A percentile compares a stretch with the other conserved stretches of the same genome.
Evolutionary conservation across 768 basidiomycete genomes (phyloP).

Genomic region (Lyophyllum semitale): DNA sequence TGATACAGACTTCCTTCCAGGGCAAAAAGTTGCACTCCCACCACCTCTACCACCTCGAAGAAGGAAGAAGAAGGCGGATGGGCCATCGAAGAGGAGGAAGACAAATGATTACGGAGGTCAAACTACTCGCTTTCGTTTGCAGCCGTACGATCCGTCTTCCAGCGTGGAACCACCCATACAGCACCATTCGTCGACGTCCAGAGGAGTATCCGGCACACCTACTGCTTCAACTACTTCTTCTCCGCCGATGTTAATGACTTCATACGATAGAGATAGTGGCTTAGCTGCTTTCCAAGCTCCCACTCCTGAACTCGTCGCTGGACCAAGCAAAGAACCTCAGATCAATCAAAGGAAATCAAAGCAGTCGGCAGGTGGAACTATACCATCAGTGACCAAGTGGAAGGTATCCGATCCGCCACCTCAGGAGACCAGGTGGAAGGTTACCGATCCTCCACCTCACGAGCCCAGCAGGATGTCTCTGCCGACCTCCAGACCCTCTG

Average conservation of each 20-base stretch:
- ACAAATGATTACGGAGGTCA: slow-evolving; percentile 45
- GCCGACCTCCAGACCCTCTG: background rate
- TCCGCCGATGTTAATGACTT: background rate
- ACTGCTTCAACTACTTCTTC: slow-evolving; percentile 7
- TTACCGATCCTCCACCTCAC: background rate
- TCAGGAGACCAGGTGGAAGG: background rate
- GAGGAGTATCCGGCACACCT: slow-evolving; percentile 19
- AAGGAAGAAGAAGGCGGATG: slow-evolving; percentile 18
- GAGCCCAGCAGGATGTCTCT: background rate
- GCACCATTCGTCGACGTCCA: background rate
- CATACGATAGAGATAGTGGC: slow-evolving; percentile 1
- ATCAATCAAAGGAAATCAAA: background rate
- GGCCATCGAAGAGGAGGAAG: slow-evolving; percentile 34
- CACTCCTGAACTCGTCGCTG: background rate
- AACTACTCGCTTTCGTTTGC: slow-evolving; percentile 52
- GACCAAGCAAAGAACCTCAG: background rate
- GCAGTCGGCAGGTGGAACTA: background rate
- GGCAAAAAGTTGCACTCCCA: slow-evolving; percentile 39
- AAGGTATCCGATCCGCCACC: background rate
- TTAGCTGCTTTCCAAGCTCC: background rate
- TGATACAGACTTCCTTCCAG: slow-evolving; percentile 50
- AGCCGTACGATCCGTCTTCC: slow-evolving; percentile 28
- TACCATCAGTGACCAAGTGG: slow-evolving; percentile 1
- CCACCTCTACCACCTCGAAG: slow-evolving; percentile 14
- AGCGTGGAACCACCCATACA: slow-evolving; percentile 26